Conservation (phyloP, 78 protist species). For the Dictyostelium brefeldianum region DNA sequence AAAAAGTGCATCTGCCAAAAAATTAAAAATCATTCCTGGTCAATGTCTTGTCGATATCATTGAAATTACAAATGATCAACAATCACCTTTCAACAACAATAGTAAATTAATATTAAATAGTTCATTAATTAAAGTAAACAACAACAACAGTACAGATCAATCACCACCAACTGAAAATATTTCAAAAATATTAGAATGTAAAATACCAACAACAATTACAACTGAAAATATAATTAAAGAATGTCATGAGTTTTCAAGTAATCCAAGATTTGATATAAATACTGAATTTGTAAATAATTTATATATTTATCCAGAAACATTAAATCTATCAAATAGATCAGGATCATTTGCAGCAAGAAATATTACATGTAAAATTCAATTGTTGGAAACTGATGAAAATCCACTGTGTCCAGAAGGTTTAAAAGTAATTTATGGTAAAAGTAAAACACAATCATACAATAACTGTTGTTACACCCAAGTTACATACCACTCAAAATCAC, state of each 20-base stretch:
- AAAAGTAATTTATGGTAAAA: slow-evolving; percentile 62
- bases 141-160: not conserved
- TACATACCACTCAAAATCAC: slow-evolving; percentile 77
- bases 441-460: slow-evolving; percentile 24
- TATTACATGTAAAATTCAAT: slow-evolving; percentile 58
- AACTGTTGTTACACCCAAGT: slow-evolving; percentile 28
- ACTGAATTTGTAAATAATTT: slow-evolving; percentile 60
- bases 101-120: slow-evolving; percentile 29
- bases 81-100: not conserved
- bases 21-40: slow-evolving; percentile 65
- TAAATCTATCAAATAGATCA: slow-evolving; percentile 42
- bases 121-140: slow-evolving; percentile 20
- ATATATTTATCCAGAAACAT: slow-evolving; percentile 59
- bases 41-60: slow-evolving; percentile 43
- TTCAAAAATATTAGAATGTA: not conserved
- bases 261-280: slow-evolving; percentile 27
- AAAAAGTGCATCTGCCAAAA: slow-evolving; percentile 62
- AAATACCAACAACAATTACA: not conserved
- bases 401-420: slow-evolving; percentile 57
- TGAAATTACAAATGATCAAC: slow-evolving; percentile 17
- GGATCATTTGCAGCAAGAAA: slow-evolving; percentile 77
- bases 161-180: not conserved
- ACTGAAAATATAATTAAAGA: slow-evolving; percentile 13
- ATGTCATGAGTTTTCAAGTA: slow-evolving; percentile 3
- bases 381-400: slow-evolving; percentile 77